Evolutionary conservation across 495 filamentous ascomycete genomes (phyloP).

Genomic region (Aspergillus kassunensis): DNA sequence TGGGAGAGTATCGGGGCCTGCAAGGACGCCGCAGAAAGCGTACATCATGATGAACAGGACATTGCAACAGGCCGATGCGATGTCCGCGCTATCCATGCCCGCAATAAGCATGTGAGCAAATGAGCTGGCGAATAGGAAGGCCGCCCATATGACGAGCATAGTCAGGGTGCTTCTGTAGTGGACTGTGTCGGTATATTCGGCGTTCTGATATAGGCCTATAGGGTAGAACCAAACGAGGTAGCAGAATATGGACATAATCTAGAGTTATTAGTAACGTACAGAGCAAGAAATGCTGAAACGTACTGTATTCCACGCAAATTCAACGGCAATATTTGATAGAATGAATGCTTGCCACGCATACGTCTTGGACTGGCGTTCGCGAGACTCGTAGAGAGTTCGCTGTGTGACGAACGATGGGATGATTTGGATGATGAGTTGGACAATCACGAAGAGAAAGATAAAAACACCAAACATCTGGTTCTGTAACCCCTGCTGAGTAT

Average conservation of each 20-base stretch:
- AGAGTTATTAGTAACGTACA: not conserved
- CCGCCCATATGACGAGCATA: slow-evolving; percentile 51
- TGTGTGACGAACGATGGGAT: slow-evolving; percentile 68
- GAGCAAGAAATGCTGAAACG: slow-evolving; percentile 57
- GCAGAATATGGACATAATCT: slow-evolving; percentile 55
- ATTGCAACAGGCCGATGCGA: slow-evolving; percentile 29
- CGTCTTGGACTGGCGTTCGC: slow-evolving; percentile 66
- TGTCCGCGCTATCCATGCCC: slow-evolving; percentile 57
- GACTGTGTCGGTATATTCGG: slow-evolving; percentile 38
- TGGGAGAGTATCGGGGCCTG: slow-evolving; percentile 48
- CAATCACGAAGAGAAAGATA: slow-evolving; percentile 78
- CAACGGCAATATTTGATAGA: slow-evolving; percentile 63
- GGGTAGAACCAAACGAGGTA: slow-evolving; percentile 68
- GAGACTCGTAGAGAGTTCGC: slow-evolving; percentile 66
- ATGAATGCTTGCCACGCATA: slow-evolving; percentile 77
- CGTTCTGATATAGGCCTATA: slow-evolving; percentile 58
- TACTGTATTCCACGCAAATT: slow-evolving; percentile 73
- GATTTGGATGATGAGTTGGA: slow-evolving; percentile 72
- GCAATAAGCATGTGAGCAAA: slow-evolving; percentile 65
- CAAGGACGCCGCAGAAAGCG: slow-evolving; percentile 59
- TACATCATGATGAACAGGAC: slow-evolving; percentile 26
- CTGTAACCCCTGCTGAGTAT: slow-evolving; percentile 75
- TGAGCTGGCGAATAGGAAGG: slow-evolving; percentile 57
- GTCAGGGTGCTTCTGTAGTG: slow-evolving; percentile 54
- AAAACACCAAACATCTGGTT: slow-evolving; percentile 92